Evolutionary conservation across 169 alveolate species (phyloP), one percentile per base, ranked within the genome.

Genomic region (Perkinsus marinus): DNA sequence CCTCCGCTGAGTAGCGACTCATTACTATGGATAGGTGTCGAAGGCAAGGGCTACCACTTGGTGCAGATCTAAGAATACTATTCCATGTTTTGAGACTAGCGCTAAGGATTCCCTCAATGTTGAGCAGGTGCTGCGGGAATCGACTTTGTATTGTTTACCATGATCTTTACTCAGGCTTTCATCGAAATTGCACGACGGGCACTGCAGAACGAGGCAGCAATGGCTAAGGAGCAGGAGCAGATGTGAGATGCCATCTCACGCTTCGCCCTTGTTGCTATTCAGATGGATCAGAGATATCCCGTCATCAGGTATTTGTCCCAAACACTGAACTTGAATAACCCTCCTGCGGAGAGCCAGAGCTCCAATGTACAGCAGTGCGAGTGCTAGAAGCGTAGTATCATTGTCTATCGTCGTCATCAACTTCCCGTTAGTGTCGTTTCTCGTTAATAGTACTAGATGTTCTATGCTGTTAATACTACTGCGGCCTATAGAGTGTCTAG

Each of bases 91-190:
- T 93, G 99, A 98, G 93, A 98, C 99, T 57, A 95, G 99, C 89
- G 99, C 99, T 47, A 98, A 98, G 95, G 98, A 97, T 89, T 98
- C 98, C 38, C 94, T 96, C 39, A 98, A 98, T 93, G 99, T 98
- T 47, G 99, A 98, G 79, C 96, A 95, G 34, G 99, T 90, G 22
- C 90, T 26, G 43, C 43, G 5, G 90, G 30, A 57, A 26, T 90
- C 7, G 3, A 34, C 19, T 39, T 92, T 43, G 41, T 26, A 13
- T n/a, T 2, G 91, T 22, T 43, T 43, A 10, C 19, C 34, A 39
- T 2, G 69, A 13, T 39, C 38, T 43, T 41, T 90, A 0, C 91
- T 41, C 91, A 39, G 43, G 69, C 46, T 90, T 90, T 57, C 57
- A 30, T 39, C 39, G 94, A 93, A 39, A 92, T 93, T 39, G 93